Evolutionary conservation across 192 early-diverging fungal genomes (phyloP), one percentile per base, ranked within the genome.

Genomic region (Coemansia sp.): DNA sequence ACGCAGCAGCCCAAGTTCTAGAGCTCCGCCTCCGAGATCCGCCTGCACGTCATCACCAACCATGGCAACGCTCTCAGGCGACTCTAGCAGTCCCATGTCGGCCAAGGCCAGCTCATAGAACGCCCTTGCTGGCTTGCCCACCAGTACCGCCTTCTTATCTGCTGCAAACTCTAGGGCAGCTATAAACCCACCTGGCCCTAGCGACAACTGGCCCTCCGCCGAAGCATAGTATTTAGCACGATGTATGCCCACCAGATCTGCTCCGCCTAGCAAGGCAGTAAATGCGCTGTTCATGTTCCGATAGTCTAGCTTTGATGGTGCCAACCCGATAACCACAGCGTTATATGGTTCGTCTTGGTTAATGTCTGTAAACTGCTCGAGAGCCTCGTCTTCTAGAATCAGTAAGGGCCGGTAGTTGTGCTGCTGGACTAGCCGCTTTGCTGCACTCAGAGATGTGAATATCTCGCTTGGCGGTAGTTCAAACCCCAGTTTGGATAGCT

Each of bases 101-200:
- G 87, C 84, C 29, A 97, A 75, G 0, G 92, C 95, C 20, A 91
- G 62, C 70, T 90, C 84, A 69, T 92, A 96, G 73, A 97, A 96
- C 27, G 82, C 85, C 44, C 66, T 85, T 5, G 82, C 79, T 0
- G 95, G 95, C 71, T 97, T 97, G 7, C 95, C 95, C 2, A 97
- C 91, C 46, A 94, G 79, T 69, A 70, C 83, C 1, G 93, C 88
- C 38, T 86, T 79, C 7, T 78, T 76, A 15, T 86, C 92, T 4
- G 92, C 86, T 1, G 93, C 89, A 64, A 89, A 93, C 69, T 97
- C 95, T 22, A 97, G 78, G 10, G 92, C 92, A 60, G 89, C 84
- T 2, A 95, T 91, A 86, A 96, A 97, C 12, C 92, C 90, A n/a
- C 95, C 95, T 7, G 95, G 95, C 1, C 95, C 95, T 52, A 97